Evolutionary conservation across 371 early-diverging fungal species (phyloP), one percentile per base, ranked within the genome.

Genomic region (Dichotomocladium elegans): DNA sequence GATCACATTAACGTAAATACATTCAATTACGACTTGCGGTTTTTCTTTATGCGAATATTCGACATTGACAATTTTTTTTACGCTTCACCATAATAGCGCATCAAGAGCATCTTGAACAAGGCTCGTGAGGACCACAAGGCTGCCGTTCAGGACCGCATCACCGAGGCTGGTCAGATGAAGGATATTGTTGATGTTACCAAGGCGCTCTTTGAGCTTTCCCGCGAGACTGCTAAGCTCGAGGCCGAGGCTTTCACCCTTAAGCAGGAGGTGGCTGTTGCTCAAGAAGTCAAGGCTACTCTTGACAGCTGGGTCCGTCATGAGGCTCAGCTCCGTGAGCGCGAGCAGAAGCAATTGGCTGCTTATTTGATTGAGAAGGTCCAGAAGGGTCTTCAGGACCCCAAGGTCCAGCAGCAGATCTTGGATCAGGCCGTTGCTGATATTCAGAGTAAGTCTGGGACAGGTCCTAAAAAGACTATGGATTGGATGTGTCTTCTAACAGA

Each of bases 241-340:
- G 92, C 94, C 47, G 85, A 95, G 74, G 89, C 92, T 55, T 95
- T 91, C 65, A 88, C 89, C 72, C 81, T 95, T 55, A 92, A 96
- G 88, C 97, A 96, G 75, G 82, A 87, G 66, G 91, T 88, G 29
- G 84, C 87, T 55, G 83, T 91, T 71, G 80, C 87, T 57, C 42
- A 68, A 41, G 96, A 96, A 74, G 83, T 89, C 72, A 93, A 94
- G 87, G 41, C 81, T 26, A 89, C 91, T 59, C 78, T 96, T 31
- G 97, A 96, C 75, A 87, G 90, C 42, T 95, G 95, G 95, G 96
- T 95, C 47, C 95, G 97, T 70, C 91, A 95, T 68, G 97, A 96
- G 80, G 81, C 89, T 63, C 80, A 79, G 31, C 82, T 96, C 53
- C 94, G 97, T 72, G 95, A 95, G 72, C 86, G 82, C 58, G 91